Evolutionary conservation across 208 protist species (phyloP), one percentile per base, ranked within the genome.

Genomic region (Crithidia expoeki): DNA sequence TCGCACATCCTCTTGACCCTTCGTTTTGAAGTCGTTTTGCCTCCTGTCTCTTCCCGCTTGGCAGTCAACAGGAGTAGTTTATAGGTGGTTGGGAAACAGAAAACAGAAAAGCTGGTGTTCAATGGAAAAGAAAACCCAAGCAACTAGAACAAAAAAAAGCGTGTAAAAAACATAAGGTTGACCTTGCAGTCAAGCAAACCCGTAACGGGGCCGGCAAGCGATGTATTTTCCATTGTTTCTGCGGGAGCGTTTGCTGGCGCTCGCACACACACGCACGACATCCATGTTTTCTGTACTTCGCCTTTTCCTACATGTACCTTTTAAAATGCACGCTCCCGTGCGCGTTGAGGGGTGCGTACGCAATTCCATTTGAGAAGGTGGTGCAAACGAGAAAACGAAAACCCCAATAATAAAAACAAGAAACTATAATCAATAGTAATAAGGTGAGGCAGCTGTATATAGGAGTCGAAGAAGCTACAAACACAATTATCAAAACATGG

Each of bases 361-460:
- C 53, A 17, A 49, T 9, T 21, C 19, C 19, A 49, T 49, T 50
- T 17, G 14, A 27, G 9, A 21, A 63, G 33, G 27, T 25, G n/a
- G 36, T 28, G 42, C 3, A 76, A 16, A 65, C 34, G 25, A 55
- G 52, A 64, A 25, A 52, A 50, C 27, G 7, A 50, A 21, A 40
- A 12, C 12, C 32, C 34, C 34, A 28, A 0, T 1, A 55, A 47
- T 14, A 47, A 72, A 34, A 47, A 64, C 33, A 49, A 3, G 28
- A 61, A 47, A 16, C 17, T 59, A 42, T 44, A 47, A 46, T 19
- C 25, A 66, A 59, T 65, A 57, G 44, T 49, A 66, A 74, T 47
- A 59, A 55, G 58, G 30, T 47, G 57, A 7, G 23, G 61, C 30
- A 21, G 28, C 27, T 30, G 46, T 65, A 55, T 65, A 55, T 51